Conservation (phyloP, 805 yeast species). For the Gaillardinia entomophila region DNA sequence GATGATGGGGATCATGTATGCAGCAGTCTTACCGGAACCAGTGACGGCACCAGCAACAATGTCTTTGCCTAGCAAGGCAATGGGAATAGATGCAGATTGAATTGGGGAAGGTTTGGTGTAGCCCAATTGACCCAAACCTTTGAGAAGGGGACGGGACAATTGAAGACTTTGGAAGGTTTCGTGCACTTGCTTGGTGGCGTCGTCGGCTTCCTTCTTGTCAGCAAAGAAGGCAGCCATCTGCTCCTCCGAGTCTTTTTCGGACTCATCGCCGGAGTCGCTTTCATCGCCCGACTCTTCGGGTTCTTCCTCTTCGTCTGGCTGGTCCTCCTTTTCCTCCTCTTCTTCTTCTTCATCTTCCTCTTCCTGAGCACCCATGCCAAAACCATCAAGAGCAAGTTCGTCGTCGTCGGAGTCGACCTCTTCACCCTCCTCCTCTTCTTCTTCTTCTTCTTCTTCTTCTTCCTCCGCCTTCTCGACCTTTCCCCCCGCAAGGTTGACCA, state of each 20-base stretch:
- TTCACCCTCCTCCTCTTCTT: constrained; percentile 16
- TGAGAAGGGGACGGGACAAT: constrained; percentile 84
- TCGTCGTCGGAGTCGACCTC: constrained; percentile 28
- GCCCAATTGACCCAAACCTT: constrained; percentile 75
- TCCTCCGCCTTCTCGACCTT: constrained; percentile 13
- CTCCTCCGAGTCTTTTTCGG: constrained; percentile 64
- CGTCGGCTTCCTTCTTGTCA: constrained; percentile 42
- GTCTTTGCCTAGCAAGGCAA: constrained; percentile 90
- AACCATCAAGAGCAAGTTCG: constrained; percentile 27
- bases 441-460: constrained; percentile 8
- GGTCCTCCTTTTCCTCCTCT: constrained; percentile 13
- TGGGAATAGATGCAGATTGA: constrained; percentile 90
- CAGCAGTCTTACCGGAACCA: constrained; percentile 99
- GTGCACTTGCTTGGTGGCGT: constrained; percentile 47
- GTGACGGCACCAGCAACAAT: constrained; percentile 99
- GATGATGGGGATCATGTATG: constrained; percentile 91
- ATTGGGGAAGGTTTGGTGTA: constrained; percentile 90
- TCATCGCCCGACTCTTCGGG: constrained; percentile 11
- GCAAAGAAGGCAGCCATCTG: constrained; percentile 79
- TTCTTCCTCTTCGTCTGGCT: constrained; percentile 12
- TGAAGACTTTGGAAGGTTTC: constrained; percentile 69
- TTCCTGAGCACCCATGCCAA: neutral
- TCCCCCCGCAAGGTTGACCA: constrained; percentile 47
- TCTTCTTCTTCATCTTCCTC: constrained; percentile 24
- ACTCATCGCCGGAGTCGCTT: constrained; percentile 26